phyloP scores from a whole-genome alignment of 352 stramenopile species.

The Detonula confervacea region DNA sequence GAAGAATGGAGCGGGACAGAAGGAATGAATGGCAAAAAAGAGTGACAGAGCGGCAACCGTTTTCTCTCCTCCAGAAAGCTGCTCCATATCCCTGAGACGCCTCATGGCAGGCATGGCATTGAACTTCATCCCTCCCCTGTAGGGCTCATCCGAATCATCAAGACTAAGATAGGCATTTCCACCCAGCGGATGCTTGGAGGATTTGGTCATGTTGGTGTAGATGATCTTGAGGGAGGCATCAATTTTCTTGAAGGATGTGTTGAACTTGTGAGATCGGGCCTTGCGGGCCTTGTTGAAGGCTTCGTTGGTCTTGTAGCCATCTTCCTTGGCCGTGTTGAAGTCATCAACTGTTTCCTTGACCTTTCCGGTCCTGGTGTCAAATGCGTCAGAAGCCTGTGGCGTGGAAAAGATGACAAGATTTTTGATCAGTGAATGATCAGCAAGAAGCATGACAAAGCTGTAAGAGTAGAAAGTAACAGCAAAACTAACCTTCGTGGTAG shows the following conservation, averaged over 20 bases:
- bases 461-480: no score
- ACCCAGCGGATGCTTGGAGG: slow-evolving; percentile 94
- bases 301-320: slow-evolving; percentile 66
- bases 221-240: slow-evolving; percentile 90
- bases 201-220: slow-evolving; percentile 95
- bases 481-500: slow-evolving; percentile 94
- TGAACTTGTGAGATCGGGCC: slow-evolving; percentile 77
- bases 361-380: slow-evolving; percentile 91
- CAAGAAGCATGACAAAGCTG: slow-evolving; percentile 3
- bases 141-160: slow-evolving; percentile 92
- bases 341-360: slow-evolving; percentile 84
- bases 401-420: slow-evolving; percentile 24
- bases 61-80: slow-evolving; percentile 98
- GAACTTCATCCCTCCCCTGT: slow-evolving; percentile 98
- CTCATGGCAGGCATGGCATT: slow-evolving; percentile 99
- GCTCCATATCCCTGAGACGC: slow-evolving; percentile 97
- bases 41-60: slow-evolving; percentile 98
- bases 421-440: slow-evolving; percentile 15
- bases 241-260: slow-evolving; percentile 90
- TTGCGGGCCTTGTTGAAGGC: slow-evolving; percentile 83
- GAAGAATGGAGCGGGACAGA: slow-evolving; percentile 94
- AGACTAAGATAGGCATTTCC: slow-evolving; percentile 88
- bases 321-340: slow-evolving; percentile 80
- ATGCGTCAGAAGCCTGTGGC: slow-evolving; percentile 90
- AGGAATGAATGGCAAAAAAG: slow-evolving; percentile 99